A percentile compares a stretch with the other conserved stretches of the same genome.
phyloP scores from a whole-genome alignment of 768 basidiomycete species.

The Tylopilus vinaceipallidus region DNA sequence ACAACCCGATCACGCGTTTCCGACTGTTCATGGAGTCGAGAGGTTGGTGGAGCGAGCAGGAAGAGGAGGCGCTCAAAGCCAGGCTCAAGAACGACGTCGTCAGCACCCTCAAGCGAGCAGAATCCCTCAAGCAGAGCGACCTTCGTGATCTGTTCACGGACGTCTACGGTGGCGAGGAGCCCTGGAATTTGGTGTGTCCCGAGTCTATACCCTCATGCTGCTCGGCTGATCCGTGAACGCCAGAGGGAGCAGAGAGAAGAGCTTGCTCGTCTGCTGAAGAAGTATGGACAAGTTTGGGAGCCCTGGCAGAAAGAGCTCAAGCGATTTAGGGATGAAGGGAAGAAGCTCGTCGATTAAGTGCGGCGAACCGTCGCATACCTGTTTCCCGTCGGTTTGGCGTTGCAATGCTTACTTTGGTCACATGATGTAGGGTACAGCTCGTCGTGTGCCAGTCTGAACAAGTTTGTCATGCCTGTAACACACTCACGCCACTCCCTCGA shows the following conservation, averaged over 20 bases:
- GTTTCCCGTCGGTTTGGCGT: no score
- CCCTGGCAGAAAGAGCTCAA: slow-evolving; percentile 81
- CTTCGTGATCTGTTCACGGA: slow-evolving; percentile 84
- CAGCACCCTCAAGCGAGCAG: slow-evolving; percentile 74
- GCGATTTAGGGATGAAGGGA: slow-evolving; percentile 72
- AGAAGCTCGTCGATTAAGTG: slow-evolving; percentile 45
- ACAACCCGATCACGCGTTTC: slow-evolving; percentile 85
- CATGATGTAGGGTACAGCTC: no score
- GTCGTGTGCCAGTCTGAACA: no score
- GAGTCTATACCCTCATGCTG: not conserved
- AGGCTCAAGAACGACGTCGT: slow-evolving; percentile 72
- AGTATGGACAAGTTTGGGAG: slow-evolving; percentile 85
- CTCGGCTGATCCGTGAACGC: not conserved
- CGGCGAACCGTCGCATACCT: not conserved
- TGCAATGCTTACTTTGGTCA: not conserved
- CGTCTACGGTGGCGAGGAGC: slow-evolving; percentile 82
- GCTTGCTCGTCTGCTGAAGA: slow-evolving; percentile 66
- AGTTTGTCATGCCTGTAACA: slow-evolving; percentile 6
- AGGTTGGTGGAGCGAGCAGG: slow-evolving; percentile 80
- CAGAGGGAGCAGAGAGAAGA: slow-evolving; percentile 86
- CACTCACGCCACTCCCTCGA: slow-evolving; percentile 20
- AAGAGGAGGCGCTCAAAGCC: slow-evolving; percentile 70
- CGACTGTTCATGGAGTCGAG: slow-evolving; percentile 79
- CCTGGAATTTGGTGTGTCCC: slow-evolving; percentile 75
- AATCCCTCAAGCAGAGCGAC: slow-evolving; percentile 63